Evolutionary conservation across 805 yeast genomes (phyloP).

Genomic region (Aciculoconidium aculeatum): DNA sequence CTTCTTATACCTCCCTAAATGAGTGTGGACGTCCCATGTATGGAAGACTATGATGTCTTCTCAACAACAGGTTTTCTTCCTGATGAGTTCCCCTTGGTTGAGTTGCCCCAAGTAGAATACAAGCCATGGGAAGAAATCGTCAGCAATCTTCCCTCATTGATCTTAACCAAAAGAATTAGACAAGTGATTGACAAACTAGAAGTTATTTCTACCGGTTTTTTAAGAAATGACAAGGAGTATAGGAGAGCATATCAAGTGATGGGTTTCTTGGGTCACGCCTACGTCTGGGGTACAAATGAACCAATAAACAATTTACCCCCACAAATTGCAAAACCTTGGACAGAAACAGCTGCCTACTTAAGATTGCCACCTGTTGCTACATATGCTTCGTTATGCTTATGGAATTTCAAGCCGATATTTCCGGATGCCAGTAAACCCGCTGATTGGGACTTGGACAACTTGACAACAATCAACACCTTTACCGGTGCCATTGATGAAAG

Average conservation of each 20-base stretch:
- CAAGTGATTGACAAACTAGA: slow-evolving; percentile 59
- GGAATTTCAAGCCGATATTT: slow-evolving; percentile 73
- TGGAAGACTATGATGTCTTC: slow-evolving; percentile 66
- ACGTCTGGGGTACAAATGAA: slow-evolving; percentile 74
- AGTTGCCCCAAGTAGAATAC: slow-evolving; percentile 57
- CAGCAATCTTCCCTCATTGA: slow-evolving; percentile 62
- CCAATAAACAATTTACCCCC: slow-evolving; percentile 62
- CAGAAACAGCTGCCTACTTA: slow-evolving; percentile 50
- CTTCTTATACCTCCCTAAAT: background rate
- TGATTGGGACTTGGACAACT: slow-evolving; percentile 53
- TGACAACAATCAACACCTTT: slow-evolving; percentile 76
- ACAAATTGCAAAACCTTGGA: slow-evolving; percentile 65
- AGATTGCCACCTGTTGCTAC: slow-evolving; percentile 84
- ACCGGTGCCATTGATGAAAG: slow-evolving; percentile 89
- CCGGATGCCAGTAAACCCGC: too few relatives aligned
- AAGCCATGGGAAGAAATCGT: slow-evolving; percentile 75
- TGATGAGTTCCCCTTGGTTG: slow-evolving; percentile 51
- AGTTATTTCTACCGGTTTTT: slow-evolving; percentile 41
- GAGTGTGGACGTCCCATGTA: slow-evolving; percentile 11
- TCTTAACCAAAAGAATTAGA: slow-evolving; percentile 61
- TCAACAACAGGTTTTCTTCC: slow-evolving; percentile 78
- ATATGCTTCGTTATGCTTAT: slow-evolving; percentile 78
- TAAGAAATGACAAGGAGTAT: slow-evolving; percentile 44
- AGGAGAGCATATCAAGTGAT: slow-evolving; percentile 79
- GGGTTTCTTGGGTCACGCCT: slow-evolving; percentile 80